These are phyloP conservation scores for Eucalyptus caleyi DNA, from an alignment of 345 rosid genomes.

Conservation along the genomic window DNA sequence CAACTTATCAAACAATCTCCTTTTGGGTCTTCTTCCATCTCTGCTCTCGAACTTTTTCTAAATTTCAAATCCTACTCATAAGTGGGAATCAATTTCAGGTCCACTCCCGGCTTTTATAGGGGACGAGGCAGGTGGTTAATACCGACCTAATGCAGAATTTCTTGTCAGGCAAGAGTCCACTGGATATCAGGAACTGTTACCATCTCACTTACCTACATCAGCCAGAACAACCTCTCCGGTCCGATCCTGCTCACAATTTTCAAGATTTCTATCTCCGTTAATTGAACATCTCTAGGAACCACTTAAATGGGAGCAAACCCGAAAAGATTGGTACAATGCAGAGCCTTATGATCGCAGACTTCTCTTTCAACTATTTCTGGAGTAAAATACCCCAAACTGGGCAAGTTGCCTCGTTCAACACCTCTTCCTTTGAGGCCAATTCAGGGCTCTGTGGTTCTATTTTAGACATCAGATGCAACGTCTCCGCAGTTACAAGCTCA, in stretches of 20 bases:
- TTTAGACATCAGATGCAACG: conserved; percentile 30
- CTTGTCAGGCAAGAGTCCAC: conserved; percentile 35
- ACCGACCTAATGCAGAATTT: conserved; percentile 39
- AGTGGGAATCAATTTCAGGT: conserved; percentile 39
- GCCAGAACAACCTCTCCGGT: conserved; percentile 54
- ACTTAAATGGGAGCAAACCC: conserved; percentile 24
- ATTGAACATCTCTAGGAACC: conserved; percentile 53
- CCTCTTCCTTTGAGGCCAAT: conserved; percentile 47
- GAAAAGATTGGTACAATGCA: conserved; percentile 32
- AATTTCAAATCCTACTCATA: conserved; percentile 34
- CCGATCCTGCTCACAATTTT: conserved; percentile 32
- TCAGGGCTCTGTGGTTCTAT: conserved; percentile 37
- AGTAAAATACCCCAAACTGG: conserved; percentile 47
- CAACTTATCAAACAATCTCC: conserved; percentile 42
- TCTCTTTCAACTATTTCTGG: conserved; percentile 55
- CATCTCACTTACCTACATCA: conserved; percentile 47
- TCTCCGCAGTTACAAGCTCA: neutral
- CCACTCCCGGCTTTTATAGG: conserved; percentile 35
- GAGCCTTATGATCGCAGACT: conserved; percentile 50
- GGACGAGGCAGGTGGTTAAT: conserved; percentile 17
- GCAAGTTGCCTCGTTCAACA: conserved; percentile 36
- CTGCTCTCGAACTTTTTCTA: conserved; percentile 39
- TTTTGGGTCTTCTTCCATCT: conserved; percentile 33
- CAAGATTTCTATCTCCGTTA: conserved; percentile 34
- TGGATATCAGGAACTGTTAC: conserved; percentile 14